Base-by-base conservation (phyloP, 192 early-diverging fungal species). In the Cladochytrium replicatum region DNA sequence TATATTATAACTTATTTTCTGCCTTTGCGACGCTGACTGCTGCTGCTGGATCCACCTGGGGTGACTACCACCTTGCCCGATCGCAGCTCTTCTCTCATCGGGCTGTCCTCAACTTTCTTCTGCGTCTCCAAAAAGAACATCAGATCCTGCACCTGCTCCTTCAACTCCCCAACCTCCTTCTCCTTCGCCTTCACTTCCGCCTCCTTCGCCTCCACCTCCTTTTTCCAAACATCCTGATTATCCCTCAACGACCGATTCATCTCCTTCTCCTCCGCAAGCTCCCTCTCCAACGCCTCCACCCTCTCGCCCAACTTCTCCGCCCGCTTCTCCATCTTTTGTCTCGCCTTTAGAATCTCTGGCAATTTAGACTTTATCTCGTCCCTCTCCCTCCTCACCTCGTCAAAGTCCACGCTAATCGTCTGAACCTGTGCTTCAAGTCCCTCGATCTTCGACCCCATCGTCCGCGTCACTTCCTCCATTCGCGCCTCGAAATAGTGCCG, bases 141-240 rank as follows among this genome's bases (percentile, higher is more conserved):
- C 57, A 98, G 60, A 55, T 98, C 92, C n/a, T 81, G 62, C 3
- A 96, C 76, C 70, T 95, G 88, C 32, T 93, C 91, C 50, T 73
- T 69, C 50, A 92, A 52, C 21, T 92, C 88, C 15, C 52, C 57
- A 15, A 88, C 70, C 34, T 68, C 68, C 0, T 60, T 50, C 23
- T 81, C 77, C 42, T 85, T 80, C 9, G 60, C 63, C 17, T 67
- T 61, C 2, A 90, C 58, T 31, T 60, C 59, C 0, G 60, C 49
- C 19, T 85, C 78, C 28, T 77, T 68, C n/a, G 49, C 58, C 5
- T 66, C 69, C 4, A 90, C 52, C 29, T 72, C 56, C 24, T 19
- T 37, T 48, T 82, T 70, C 22, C 86, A 64, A 6, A 54, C 55
- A 1, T 68, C 62, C 52, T 90, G 86, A 50, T 92, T 89, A 4